Base-by-base conservation (phyloP, 2,329 filamentous ascomycete genomes). In the Cordyceps sp. region DNA sequence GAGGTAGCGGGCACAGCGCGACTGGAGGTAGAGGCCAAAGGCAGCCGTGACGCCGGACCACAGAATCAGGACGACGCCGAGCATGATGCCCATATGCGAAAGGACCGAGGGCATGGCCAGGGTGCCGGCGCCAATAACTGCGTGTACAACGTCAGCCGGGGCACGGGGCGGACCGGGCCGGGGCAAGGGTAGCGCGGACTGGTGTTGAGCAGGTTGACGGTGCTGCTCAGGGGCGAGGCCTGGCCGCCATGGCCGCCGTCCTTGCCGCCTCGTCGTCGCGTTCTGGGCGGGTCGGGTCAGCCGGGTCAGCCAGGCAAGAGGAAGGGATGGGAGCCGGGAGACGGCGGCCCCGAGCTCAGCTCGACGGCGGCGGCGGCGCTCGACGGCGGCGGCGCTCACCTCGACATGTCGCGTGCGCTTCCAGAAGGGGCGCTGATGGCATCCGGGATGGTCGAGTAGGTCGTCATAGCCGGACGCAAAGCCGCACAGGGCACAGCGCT, bases 191-290 rank as follows among this genome's bases (percentile, higher is more conserved):
- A 15, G 20, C 26, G 46, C 72, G 36, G 66, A 90, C 83, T 98
- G 14, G 90, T 98, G 56, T 98, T 98, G 41, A 96, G 67, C 41
- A 98, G 65, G 54, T 98, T 98, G 58, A 96, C 79, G 42, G 90
- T 79, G 52, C 86, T 93, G 59, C 85, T 93, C 33, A 78, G 55
- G 73, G 82, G 93, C 44, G 82, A 80, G 44, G 90, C 90, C 49
- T 86, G 72, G 33, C 90, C 86, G 17, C 50, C 50, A 36, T 53
- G 47, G 37, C 78, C 78, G 35, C 66, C 69, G 54, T 80, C 73
- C 58, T 85, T 85, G 45, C 78, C 75, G 40, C 67, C 70, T 48
- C 74, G 62, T 43, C 66, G 60, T 51, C 74, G 69, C 48, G 56
- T 54, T 54, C 68, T 69, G n/a, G n/a, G n/a, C n/a, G n/a, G n/a